A percentile compares a stretch with the other conserved stretches of the same genome.
phyloP scores from a whole-genome alignment of 2,329 filamentous ascomycete species.

The Ceratocystis ficicola region DNA sequence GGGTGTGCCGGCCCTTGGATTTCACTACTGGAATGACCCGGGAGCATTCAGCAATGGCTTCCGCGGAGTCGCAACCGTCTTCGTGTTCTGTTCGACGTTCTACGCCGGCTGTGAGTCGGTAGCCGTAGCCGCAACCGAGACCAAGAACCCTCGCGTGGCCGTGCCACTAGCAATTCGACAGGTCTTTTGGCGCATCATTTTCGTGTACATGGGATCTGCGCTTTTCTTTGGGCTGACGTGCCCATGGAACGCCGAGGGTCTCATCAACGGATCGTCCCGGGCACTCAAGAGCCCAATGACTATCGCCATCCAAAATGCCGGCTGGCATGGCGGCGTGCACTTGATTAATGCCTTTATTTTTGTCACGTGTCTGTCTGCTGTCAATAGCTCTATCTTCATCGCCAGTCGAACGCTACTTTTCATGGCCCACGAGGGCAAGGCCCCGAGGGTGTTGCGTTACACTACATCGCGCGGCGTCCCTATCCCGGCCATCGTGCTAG shows the following conservation, averaged over 20 bases:
- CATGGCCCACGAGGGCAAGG: slow-evolving; percentile 63
- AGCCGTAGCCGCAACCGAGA: slow-evolving; percentile 51
- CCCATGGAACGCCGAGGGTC: slow-evolving; percentile 51
- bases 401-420: slow-evolving; percentile 61
- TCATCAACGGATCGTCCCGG: slow-evolving; percentile 49
- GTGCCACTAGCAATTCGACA: slow-evolving; percentile 48
- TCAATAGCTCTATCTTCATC: slow-evolving; percentile 69
- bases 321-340: slow-evolving; percentile 60
- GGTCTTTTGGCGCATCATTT: slow-evolving; percentile 49
- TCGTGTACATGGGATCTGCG: slow-evolving; percentile 55
- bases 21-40: slow-evolving; percentile 58
- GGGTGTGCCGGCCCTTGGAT: slow-evolving; percentile 48
- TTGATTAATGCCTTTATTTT: slow-evolving; percentile 70
- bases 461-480: slow-evolving; percentile 54
- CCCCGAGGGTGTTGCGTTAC: slow-evolving; percentile 55
- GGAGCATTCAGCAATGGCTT: slow-evolving; percentile 61
- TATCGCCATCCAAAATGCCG: slow-evolving; percentile 59
- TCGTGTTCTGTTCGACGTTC: slow-evolving; percentile 58
- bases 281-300: slow-evolving; percentile 63
- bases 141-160: slow-evolving; percentile 44
- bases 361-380: slow-evolving; percentile 56
- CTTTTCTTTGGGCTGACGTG: slow-evolving; percentile 66
- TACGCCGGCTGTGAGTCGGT: slow-evolving; percentile 56
- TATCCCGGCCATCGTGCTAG: slow-evolving; percentile 50
- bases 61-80: slow-evolving; percentile 51